A percentile compares a stretch with the other conserved stretches of the same genome.
Conservation (phyloP, 108 stramenopile genomes). For the Cyclotella cryptica region DNA sequence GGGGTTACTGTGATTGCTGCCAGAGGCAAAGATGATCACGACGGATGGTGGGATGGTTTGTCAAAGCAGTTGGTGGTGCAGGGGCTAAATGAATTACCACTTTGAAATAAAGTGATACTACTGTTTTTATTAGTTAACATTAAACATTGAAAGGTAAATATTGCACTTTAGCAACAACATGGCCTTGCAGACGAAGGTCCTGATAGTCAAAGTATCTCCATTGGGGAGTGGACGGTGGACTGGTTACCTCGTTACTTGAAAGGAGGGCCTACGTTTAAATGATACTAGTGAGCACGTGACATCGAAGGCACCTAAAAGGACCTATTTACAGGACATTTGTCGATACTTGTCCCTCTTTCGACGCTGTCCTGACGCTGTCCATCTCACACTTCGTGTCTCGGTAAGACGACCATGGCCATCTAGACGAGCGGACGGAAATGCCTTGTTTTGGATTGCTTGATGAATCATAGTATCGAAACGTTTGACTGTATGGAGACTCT, state of each 20-base stretch:
- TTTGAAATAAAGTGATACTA: too few species aligned
- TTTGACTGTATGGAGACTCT: too few species aligned
- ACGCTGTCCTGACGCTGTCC: neutral
- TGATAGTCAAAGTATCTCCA: neutral
- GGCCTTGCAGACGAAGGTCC: neutral
- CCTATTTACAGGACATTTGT: neutral
- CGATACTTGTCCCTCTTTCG: neutral
- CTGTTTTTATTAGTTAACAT: too few species aligned
- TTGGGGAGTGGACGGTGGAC: neutral
- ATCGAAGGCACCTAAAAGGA: neutral
- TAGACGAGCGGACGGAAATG: too few species aligned
- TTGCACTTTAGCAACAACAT: neutral
- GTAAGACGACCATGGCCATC: conserved; percentile 19
- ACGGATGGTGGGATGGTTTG: neutral
- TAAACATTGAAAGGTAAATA: conserved; percentile 6
- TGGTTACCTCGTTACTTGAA: conserved; percentile 7
- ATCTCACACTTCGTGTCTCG: neutral
- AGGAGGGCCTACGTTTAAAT: neutral
- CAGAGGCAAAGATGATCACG: too few species aligned
- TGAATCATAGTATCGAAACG: too few species aligned
- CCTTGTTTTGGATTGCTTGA: neutral
- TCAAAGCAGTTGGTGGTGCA: too few species aligned
- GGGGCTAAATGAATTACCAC: too few species aligned
- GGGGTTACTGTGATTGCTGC: too few species aligned
- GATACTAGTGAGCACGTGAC: neutral